These are phyloP conservation scores for Onygenales sp. DNA, from an alignment of 2,329 filamentous ascomycete genomes.

Conservation along the genomic window DNA sequence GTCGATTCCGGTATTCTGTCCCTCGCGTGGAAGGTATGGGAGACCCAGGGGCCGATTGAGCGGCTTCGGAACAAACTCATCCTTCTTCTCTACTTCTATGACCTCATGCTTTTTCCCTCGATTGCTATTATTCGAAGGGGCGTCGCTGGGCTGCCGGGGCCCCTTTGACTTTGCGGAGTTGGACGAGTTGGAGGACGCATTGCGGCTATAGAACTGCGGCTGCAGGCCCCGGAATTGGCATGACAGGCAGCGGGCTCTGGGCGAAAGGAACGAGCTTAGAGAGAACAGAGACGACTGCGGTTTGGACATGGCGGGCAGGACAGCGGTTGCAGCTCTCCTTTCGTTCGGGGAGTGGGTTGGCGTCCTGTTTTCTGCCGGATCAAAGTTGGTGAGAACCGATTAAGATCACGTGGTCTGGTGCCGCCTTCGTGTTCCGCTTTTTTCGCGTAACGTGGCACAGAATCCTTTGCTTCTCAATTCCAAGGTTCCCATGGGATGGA, in stretches of 20 bases:
- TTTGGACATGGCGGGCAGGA: neutral
- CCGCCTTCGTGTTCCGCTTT: constrained; percentile 19
- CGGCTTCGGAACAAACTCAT: constrained; percentile 39
- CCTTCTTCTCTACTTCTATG: neutral
- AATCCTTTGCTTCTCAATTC: too few relatives aligned
- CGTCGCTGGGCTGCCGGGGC: neutral
- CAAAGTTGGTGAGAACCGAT: neutral
- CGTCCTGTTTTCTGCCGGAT: neutral
- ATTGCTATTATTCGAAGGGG: neutral
- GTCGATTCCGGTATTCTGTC: constrained; percentile 76
- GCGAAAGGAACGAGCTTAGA: constrained; percentile 8
- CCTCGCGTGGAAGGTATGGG: constrained; percentile 58
- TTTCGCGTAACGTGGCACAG: too few relatives aligned
- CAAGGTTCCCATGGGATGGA: too few relatives aligned
- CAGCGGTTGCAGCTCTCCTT: neutral
- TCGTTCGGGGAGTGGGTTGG: neutral
- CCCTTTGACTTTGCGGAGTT: constrained; percentile 1
- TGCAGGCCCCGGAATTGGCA: constrained; percentile 24
- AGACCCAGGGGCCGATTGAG: constrained; percentile 73
- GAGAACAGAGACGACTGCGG: neutral
- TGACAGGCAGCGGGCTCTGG: constrained; percentile 22
- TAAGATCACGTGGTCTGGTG: constrained; percentile 25
- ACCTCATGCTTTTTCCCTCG: neutral
- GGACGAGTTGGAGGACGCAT: constrained; percentile 9
- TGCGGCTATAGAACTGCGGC: constrained; percentile 7